phyloP scores from a whole-genome alignment of 2,329 filamentous ascomycete species.

The Cytospora chrysosperma region DNA sequence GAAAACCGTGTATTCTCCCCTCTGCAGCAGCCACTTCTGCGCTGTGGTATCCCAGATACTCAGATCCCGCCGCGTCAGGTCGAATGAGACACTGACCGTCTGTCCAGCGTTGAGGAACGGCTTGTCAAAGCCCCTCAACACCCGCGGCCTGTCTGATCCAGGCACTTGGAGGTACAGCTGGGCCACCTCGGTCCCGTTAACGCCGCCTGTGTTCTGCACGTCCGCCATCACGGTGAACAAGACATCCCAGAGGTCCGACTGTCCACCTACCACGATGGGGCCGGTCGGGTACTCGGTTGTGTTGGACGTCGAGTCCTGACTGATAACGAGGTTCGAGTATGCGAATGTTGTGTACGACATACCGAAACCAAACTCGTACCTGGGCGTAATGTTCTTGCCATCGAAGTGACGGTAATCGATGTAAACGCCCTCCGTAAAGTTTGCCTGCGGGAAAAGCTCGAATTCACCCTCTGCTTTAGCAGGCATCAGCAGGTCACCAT shows the following conservation, averaged over 20 bases:
- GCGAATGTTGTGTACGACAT: constrained; percentile 56
- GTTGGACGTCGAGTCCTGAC: constrained; percentile 30
- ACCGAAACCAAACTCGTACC: constrained; percentile 58
- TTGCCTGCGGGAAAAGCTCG: constrained; percentile 48
- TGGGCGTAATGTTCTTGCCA: constrained; percentile 44
- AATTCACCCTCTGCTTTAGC: constrained; percentile 49
- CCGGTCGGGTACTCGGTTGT: constrained; percentile 40
- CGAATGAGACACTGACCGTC: constrained; percentile 47
- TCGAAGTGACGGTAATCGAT: constrained; percentile 58
- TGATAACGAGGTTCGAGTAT: constrained; percentile 44
- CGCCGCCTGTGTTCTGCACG: constrained; percentile 43
- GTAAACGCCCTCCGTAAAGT: constrained; percentile 52
- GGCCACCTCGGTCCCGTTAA: constrained; percentile 46
- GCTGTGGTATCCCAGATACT: constrained; percentile 63
- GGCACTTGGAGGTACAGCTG: constrained; percentile 50
- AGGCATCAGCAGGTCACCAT: constrained; percentile 44
- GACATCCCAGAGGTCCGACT: constrained; percentile 48
- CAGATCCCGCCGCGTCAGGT: constrained; percentile 61
- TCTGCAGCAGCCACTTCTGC: constrained; percentile 59
- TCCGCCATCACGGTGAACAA: constrained; percentile 40
- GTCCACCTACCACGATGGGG: constrained; percentile 43
- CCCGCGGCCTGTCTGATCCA: constrained; percentile 46
- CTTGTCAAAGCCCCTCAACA: constrained; percentile 69
- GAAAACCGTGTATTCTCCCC: constrained; percentile 43
- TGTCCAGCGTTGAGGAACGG: constrained; percentile 46